Percentiles rank a stretch among this genome's conserved stretches.
These are phyloP conservation scores for Elongisporangium anandrum DNA, from an alignment of 352 stramenopile genomes.

Conservation along the genomic window DNA sequence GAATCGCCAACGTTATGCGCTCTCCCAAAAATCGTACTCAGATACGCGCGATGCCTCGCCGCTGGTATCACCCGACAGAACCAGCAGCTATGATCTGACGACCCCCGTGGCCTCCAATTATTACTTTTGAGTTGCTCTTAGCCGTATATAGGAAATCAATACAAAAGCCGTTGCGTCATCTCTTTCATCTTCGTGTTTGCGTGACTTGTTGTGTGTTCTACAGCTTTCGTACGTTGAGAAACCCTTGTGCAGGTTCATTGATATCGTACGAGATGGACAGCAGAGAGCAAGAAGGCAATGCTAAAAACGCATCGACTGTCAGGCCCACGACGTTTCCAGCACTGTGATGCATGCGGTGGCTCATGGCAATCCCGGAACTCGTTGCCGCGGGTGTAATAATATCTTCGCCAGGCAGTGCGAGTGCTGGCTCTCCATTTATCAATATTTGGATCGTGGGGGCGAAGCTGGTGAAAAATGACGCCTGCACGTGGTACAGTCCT, in stretches of 20 bases:
- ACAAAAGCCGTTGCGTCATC: background rate
- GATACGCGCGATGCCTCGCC: background rate
- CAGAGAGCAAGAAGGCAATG: constrained; percentile 39
- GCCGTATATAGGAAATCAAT: background rate
- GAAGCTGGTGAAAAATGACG: constrained; percentile 64
- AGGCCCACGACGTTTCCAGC: constrained; percentile 51
- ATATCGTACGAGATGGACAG: constrained; percentile 60
- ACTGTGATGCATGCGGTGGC: constrained; percentile 42
- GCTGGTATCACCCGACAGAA: background rate
- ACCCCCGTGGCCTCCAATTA: background rate
- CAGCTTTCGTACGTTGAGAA: constrained; percentile 71
- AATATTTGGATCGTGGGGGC: constrained; percentile 46
- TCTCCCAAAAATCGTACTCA: background rate
- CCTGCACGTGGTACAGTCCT: constrained; percentile 67
- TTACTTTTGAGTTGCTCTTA: background rate
- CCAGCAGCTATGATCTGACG: background rate
- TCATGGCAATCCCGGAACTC: constrained; percentile 4
- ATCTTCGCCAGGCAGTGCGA: constrained; percentile 9
- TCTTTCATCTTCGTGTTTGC: too few species aligned
- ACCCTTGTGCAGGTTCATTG: constrained; percentile 62
- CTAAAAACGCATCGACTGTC: constrained; percentile 49
- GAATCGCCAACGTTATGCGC: background rate
- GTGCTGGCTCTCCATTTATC: constrained; percentile 55
- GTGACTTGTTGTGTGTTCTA: constrained; percentile 9
- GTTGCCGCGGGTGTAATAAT: background rate